phyloP scores from a whole-genome alignment of 2,329 filamentous ascomycete species.

The Aspergillus sp. region DNA sequence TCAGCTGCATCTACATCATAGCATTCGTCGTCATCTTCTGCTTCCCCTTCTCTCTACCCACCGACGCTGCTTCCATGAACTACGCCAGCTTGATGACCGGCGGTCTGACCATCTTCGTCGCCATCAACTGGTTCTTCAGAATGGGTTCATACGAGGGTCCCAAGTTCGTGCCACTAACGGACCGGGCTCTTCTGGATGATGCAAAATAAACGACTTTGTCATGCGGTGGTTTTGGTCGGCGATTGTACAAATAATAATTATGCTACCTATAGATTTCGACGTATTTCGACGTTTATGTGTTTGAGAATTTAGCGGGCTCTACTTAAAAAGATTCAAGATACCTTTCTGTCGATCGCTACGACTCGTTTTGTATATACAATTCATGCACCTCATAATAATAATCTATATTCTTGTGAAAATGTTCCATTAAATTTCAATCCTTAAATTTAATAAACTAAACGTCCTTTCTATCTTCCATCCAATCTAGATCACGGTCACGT shows the following conservation, averaged over 20 bases:
- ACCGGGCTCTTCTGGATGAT: conserved; percentile 33
- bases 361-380: neutral
- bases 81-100: conserved; percentile 55
- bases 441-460: neutral
- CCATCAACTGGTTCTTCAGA: conserved; percentile 46
- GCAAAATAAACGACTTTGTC: conserved; percentile 15
- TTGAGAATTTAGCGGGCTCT: neutral
- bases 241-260: neutral
- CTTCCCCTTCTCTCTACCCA: conserved; percentile 54
- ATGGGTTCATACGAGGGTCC: conserved; percentile 37
- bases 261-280: neutral
- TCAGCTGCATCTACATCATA: conserved; percentile 54
- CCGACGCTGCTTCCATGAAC: conserved; percentile 53
- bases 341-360: neutral
- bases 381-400: neutral
- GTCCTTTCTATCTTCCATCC: no score
- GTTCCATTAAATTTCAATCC: neutral
- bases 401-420: neutral
- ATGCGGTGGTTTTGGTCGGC: neutral
- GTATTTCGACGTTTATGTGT: neutral
- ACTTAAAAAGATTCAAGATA: neutral
- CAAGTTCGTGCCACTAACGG: conserved; percentile 35
- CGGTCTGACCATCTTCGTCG: conserved; percentile 52
- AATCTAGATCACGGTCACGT: neutral
- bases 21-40: conserved; percentile 62